Evolutionary conservation across 805 yeast genomes (phyloP).

Genomic region (Ogataea nonfermentans): DNA sequence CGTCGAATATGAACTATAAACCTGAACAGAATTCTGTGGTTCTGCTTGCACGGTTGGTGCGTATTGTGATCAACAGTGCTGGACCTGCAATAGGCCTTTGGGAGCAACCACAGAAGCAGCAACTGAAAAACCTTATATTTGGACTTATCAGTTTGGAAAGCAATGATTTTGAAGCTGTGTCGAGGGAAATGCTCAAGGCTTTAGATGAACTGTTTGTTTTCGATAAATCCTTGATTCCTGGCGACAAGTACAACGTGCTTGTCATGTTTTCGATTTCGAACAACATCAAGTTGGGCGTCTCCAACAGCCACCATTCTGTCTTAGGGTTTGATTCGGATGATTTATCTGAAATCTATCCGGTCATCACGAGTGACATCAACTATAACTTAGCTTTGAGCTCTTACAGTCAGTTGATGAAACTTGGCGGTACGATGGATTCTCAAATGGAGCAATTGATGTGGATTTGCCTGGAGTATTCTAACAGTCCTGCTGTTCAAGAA

Average conservation of each 20-base stretch:
- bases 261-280: slow-evolving; percentile 34
- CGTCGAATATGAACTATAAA: slow-evolving; percentile 49
- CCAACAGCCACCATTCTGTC: slow-evolving; percentile 21
- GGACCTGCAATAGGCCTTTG: slow-evolving; percentile 56
- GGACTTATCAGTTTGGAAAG: slow-evolving; percentile 37
- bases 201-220: slow-evolving; percentile 48
- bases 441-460: slow-evolving; percentile 28
- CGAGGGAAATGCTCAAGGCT: slow-evolving; percentile 40
- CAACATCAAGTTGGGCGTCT: slow-evolving; percentile 35
- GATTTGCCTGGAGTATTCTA: slow-evolving; percentile 34
- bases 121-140: slow-evolving; percentile 38
- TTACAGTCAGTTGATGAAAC: slow-evolving; percentile 29
- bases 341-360: slow-evolving; percentile 26
- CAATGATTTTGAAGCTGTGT: slow-evolving; percentile 33
- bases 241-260: slow-evolving; percentile 29
- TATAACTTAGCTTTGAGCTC: slow-evolving; percentile 30
- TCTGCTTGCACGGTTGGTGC: slow-evolving; percentile 42
- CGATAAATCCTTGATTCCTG: slow-evolving; percentile 38
- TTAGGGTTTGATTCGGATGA: slow-evolving; percentile 29
- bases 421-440: slow-evolving; percentile 21
- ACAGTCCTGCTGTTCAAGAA: slow-evolving; percentile 18
- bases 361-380: slow-evolving; percentile 32
- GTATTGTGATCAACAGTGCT: slow-evolving; percentile 45
- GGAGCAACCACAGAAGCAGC: slow-evolving; percentile 27
- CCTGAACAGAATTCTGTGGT: slow-evolving; percentile 41